These are phyloP conservation scores for Tetrapisispora nanseiensis DNA, from an alignment of 805 yeast species.

Conservation along the genomic window DNA sequence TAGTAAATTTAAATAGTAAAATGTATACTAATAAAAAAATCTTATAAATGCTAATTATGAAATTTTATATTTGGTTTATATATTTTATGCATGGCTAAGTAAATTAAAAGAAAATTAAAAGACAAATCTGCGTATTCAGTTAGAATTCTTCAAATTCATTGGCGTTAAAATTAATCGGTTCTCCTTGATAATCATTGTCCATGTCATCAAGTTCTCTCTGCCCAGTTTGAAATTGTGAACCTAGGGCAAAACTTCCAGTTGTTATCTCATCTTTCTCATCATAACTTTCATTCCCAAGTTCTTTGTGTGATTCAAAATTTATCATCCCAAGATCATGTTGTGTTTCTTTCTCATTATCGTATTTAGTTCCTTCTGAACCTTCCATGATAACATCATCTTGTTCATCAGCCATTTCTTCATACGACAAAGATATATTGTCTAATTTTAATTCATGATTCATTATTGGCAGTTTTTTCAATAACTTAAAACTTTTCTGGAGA, in stretches of 20 bases:
- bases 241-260: conserved; percentile 5
- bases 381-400: conserved; percentile 1
- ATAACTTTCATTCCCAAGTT: not conserved
- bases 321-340: conserved; percentile 6
- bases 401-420: conserved; percentile 15
- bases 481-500: not conserved
- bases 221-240: conserved; percentile 13
- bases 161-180: conserved; percentile 22
- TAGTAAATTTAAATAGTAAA: not conserved
- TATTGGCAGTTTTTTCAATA: conserved; percentile 26
- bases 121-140: not conserved
- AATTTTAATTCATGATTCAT: conserved; percentile 26
- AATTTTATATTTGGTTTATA: not conserved
- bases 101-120: not conserved
- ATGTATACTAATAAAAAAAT: not conserved
- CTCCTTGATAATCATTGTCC: conserved; percentile 28
- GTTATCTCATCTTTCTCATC: not conserved
- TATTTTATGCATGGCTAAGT: not conserved
- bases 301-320: not conserved
- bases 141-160: conserved; percentile 3
- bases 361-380: conserved; percentile 1
- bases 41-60: conserved; percentile 1
- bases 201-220: conserved; percentile 26
- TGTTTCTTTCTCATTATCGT: conserved; percentile 9
- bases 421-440: conserved; percentile 24